Base-by-base conservation (phyloP, 768 basidiomycete species). In the Collybiopsis luxurians region DNA sequence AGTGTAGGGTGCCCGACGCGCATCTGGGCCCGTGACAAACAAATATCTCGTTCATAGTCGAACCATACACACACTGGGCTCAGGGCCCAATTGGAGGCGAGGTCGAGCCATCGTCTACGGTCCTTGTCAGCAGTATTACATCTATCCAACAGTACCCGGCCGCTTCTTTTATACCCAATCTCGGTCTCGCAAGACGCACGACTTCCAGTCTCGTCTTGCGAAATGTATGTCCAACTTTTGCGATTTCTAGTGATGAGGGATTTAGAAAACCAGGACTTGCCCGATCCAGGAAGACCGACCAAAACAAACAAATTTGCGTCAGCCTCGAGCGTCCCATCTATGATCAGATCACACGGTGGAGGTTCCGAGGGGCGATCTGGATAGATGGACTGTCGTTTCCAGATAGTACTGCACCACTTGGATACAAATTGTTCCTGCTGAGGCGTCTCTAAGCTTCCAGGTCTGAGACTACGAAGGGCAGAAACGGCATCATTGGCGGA, bases 261-360 rank as follows among this genome's bases (percentile, higher is more conserved):
- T n/a, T 73, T 71, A 1, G 79, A 72, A 53, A 85, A 74, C 75
- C 77, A 81, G 0, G 82, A 79, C 64, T 86, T 86, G 23, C 84
- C 84, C 0, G 83, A 80, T 2, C 84, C 85, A 2, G 84, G 83
- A 2, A 85, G 75, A 7, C 85, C 84, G 5, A 85, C 81, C n/a
- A 85, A 68, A 12, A 86, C 55, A 62, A 83, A 71, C 6, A 86
- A 65, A 55, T 84, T 78, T 36, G 59, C 66, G 1, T 69, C 67
- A 12, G 66, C 60, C 6, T 62, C 66, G 1, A 79, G 62, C 1
- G 59, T 60, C 1, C 81, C 81, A 59, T 77, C 74, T 27, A 81
- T 66, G 47, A 76, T 75, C 55, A 80, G 60, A 12, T 76, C 61
- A 57, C 77, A 79, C 1, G 82, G 77, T 0, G 70, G 67, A 0